phyloP scores from a whole-genome alignment of 108 stramenopile species.

The Licmophora abbreviata region DNA sequence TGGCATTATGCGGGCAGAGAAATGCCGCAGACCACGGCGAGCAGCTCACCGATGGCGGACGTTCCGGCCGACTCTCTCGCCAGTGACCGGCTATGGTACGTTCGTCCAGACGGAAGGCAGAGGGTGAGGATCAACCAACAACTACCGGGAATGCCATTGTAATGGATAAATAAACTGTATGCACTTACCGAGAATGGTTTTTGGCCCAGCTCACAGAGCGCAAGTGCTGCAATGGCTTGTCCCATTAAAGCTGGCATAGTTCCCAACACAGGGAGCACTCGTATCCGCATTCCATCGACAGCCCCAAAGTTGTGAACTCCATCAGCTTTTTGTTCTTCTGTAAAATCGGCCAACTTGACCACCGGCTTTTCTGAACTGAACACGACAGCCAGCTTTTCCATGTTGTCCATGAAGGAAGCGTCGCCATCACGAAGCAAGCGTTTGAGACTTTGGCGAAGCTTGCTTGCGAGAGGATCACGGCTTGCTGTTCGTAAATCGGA shows the following conservation, averaged over 20 bases:
- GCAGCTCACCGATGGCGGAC: constrained; percentile 61
- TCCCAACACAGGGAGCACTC: constrained; percentile 94
- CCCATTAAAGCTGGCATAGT: constrained; percentile 97
- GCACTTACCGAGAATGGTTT: constrained; percentile 91
- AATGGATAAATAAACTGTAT: no score
- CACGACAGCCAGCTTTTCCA: constrained; percentile 67
- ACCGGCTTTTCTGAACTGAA: constrained; percentile 92
- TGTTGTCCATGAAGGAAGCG: constrained; percentile 33
- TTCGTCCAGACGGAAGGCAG: no score
- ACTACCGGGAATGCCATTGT: no score
- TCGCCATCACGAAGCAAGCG: constrained; percentile 34
- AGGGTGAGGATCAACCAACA: no score
- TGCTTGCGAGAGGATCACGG: constrained; percentile 84
- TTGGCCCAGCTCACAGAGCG: constrained; percentile 85
- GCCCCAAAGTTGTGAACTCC: constrained; percentile 83
- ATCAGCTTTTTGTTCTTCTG: constrained; percentile 83
- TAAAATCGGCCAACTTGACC: constrained; percentile 77
- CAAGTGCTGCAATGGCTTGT: constrained; percentile 81
- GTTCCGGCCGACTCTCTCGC: constrained; percentile 72
- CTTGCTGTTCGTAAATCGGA: constrained; percentile 76
- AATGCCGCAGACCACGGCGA: no score
- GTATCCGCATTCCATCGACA: constrained; percentile 91
- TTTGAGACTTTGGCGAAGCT: constrained; percentile 77
- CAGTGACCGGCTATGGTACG: constrained; percentile 73
- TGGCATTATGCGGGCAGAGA: no score